A percentile compares a stretch with the other conserved stretches of the same genome.
These are phyloP conservation scores for Blastobotrys mokoenaii DNA, from an alignment of 805 yeast genomes.

Conservation along the genomic window DNA sequence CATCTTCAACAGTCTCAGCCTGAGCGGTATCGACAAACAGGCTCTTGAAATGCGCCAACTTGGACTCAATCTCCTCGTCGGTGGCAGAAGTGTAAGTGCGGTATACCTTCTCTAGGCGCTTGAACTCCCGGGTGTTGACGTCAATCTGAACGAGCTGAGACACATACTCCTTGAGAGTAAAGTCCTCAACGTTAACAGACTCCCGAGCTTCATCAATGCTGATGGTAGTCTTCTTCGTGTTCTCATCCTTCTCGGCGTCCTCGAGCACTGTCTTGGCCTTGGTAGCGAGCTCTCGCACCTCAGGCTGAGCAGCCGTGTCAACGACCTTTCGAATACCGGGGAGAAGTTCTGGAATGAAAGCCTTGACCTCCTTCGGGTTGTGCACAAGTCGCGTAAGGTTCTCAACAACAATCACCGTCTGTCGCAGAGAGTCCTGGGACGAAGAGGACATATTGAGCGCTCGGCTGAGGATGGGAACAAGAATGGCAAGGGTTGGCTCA, in stretches of 20 bases:
- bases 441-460: slow-evolving; percentile 81
- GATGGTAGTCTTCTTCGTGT: slow-evolving; percentile 64
- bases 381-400: slow-evolving; percentile 92
- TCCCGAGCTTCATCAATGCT: slow-evolving; percentile 37
- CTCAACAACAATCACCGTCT: slow-evolving; percentile 92
- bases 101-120: slow-evolving; percentile 27
- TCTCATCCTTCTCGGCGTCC: slow-evolving; percentile 73
- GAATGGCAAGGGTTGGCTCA: slow-evolving; percentile 82
- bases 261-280: slow-evolving; percentile 77
- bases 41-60: slow-evolving; percentile 24
- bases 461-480: slow-evolving; percentile 87
- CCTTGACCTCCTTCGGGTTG: slow-evolving; percentile 84
- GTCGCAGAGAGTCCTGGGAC: slow-evolving; percentile 93
- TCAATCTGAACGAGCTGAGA: slow-evolving; percentile 24
- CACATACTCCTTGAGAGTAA: slow-evolving; percentile 24
- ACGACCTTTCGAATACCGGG: slow-evolving; percentile 92
- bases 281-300: slow-evolving; percentile 85
- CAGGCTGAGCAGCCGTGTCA: slow-evolving; percentile 88
- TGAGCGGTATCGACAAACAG: slow-evolving; percentile 36
- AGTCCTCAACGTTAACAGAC: slow-evolving; percentile 32
- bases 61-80: slow-evolving; percentile 28
- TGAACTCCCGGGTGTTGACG: slow-evolving; percentile 33
- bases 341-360: slow-evolving; percentile 72
- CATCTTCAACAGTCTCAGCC: slow-evolving; percentile 63
- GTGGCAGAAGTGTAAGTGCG: slow-evolving; percentile 40